phyloP scores from a whole-genome alignment of 257 asterid species.

The Ophiorrhiza pumila region DNA sequence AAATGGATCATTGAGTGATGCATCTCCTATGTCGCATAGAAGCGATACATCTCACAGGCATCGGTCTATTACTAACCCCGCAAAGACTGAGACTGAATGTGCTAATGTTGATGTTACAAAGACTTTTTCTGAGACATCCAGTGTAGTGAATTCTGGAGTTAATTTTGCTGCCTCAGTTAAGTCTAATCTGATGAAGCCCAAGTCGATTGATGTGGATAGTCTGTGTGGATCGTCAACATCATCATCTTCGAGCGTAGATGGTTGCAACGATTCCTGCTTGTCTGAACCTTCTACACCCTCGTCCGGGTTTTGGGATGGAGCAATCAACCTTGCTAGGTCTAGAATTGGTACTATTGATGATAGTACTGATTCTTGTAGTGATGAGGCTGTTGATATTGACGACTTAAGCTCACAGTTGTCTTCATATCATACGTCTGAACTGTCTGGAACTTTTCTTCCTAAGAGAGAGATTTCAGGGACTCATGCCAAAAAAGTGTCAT shows the following conservation, averaged over 20 bases:
- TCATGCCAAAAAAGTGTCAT: slow-evolving; percentile 20
- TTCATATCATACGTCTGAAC: slow-evolving; percentile 20
- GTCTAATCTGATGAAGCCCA: slow-evolving; percentile 19
- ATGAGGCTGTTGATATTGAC: slow-evolving; percentile 27
- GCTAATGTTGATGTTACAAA: slow-evolving; percentile 21
- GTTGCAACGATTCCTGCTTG: slow-evolving; percentile 38
- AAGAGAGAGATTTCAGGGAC: slow-evolving; percentile 21
- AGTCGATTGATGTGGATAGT: slow-evolving; percentile 21
- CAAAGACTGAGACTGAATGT: slow-evolving; percentile 13
- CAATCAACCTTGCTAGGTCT: slow-evolving; percentile 37
- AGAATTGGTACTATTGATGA: slow-evolving; percentile 33
- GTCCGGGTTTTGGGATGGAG: slow-evolving; percentile 67
- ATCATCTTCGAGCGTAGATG: slow-evolving; percentile 29
- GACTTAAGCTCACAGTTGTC: slow-evolving; percentile 24
- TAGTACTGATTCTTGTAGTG: slow-evolving; percentile 19
- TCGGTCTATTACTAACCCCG: slow-evolving; percentile 12
- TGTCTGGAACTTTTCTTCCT: slow-evolving; percentile 19
- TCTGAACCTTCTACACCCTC: slow-evolving; percentile 57
- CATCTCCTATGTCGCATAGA: slow-evolving; percentile 28
- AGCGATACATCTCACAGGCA: slow-evolving; percentile 23
- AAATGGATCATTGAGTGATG: slow-evolving; percentile 24
- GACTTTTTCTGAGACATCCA: slow-evolving; percentile 31
- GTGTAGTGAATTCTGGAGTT: slow-evolving; percentile 17
- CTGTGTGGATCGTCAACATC: slow-evolving; percentile 33
- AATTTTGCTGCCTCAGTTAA: slow-evolving; percentile 19